phyloP scores from a whole-genome alignment of 2,329 filamentous ascomycete species.

The Phyllosticta paracitricarpa region DNA sequence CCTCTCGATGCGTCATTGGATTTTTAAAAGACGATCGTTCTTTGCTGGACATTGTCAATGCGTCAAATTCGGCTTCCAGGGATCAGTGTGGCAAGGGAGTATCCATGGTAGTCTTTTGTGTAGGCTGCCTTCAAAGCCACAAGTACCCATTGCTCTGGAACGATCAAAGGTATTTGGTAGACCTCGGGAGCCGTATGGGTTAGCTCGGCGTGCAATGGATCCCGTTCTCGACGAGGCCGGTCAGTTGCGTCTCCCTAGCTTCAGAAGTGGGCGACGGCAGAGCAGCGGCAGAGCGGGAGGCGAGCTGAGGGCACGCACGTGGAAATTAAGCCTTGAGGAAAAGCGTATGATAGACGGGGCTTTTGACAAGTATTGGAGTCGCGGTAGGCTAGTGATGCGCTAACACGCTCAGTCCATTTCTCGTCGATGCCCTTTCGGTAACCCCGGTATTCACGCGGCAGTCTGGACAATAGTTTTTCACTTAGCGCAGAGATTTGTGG shows the following conservation, averaged over 20 bases:
- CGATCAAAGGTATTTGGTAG: neutral
- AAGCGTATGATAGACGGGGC: neutral
- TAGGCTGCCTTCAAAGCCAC: neutral
- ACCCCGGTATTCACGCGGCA: neutral
- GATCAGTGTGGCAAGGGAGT: neutral
- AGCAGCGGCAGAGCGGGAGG: neutral
- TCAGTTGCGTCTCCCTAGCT: neutral
- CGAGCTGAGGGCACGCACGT: neutral
- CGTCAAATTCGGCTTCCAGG: neutral
- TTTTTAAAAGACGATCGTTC: neutral
- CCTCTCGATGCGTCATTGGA: neutral
- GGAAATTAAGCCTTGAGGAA: neutral
- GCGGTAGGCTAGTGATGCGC: neutral
- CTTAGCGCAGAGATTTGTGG: neutral
- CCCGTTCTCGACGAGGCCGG: neutral
- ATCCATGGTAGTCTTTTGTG: neutral
- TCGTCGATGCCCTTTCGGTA: neutral
- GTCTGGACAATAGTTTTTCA: neutral
- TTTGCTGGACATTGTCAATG: neutral
- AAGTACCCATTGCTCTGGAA: neutral
- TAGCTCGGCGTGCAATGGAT: neutral
- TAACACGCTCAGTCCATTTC: neutral
- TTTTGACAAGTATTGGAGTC: neutral
- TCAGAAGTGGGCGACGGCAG: neutral
- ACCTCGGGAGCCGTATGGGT: neutral